Conservation (phyloP, 176 grass and related monocot genomes). For the Pontederia paniculata region DNA sequence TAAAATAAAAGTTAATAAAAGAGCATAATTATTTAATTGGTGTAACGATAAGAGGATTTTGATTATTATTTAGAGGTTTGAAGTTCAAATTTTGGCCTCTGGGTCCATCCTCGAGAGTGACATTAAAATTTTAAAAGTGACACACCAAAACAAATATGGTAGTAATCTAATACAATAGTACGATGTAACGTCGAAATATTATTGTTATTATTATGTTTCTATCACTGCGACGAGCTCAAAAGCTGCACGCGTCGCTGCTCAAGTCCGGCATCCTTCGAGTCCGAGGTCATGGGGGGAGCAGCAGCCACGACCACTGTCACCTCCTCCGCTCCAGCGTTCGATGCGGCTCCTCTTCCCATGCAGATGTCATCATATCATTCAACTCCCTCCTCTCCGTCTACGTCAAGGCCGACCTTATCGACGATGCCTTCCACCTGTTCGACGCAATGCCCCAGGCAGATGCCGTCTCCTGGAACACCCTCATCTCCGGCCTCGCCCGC, state of each 20-base stretch:
- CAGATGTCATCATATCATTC: conserved; percentile 3
- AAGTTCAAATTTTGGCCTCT: no score
- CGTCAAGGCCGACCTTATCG: conserved; percentile 3
- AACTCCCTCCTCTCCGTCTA: conserved; percentile 13
- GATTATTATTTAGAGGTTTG: no score
- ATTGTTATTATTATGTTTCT: no score
- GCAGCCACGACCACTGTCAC: background rate
- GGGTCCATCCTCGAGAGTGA: no score
- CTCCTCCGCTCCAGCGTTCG: conserved; percentile 2
- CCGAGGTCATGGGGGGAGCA: background rate
- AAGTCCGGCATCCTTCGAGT: background rate
- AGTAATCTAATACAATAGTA: no score
- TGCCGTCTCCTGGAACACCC: conserved; percentile 3
- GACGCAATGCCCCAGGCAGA: conserved; percentile 2
- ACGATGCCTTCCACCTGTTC: conserved; percentile 8
- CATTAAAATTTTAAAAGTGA: no score
- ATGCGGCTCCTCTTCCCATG: background rate
- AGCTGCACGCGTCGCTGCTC: background rate
- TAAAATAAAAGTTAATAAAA: no score
- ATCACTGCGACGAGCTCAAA: conserved; percentile 2
- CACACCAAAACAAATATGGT: no score
- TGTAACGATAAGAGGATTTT: no score
- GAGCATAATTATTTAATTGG: no score
- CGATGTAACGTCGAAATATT: no score
- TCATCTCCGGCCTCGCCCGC: conserved; percentile 2